A percentile compares a stretch with the other conserved stretches of the same genome.
phyloP scores from a whole-genome alignment of 2,329 filamentous ascomycete genomes.

The Trichoderma breve region DNA sequence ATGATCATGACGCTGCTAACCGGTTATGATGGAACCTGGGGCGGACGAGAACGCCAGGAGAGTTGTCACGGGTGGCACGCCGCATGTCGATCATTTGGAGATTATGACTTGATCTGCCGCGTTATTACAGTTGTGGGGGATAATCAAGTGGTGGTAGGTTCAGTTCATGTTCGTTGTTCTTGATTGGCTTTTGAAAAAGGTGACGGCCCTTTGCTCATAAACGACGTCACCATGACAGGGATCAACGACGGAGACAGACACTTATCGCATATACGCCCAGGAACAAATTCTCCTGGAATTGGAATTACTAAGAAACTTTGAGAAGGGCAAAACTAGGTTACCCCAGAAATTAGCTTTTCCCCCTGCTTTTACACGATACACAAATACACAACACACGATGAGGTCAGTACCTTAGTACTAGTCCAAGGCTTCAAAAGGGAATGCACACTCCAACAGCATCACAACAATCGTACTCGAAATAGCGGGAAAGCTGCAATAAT shows the following conservation, averaged over 20 bases:
- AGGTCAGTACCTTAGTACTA: background rate
- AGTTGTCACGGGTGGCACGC: background rate
- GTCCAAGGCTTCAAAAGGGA: background rate
- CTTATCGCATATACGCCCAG: too few species aligned
- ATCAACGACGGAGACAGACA: background rate
- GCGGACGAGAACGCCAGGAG: too few species aligned
- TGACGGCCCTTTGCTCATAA: background rate
- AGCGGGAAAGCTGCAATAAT: background rate
- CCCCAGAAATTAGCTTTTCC: background rate
- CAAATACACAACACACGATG: background rate
- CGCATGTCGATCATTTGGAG: background rate
- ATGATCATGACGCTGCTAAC: conserved; percentile 1
- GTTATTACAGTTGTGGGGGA: background rate
- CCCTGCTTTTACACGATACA: background rate
- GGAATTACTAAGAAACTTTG: background rate
- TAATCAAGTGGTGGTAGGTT: background rate
- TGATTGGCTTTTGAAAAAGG: background rate
- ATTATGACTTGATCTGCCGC: background rate
- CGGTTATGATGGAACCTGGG: background rate
- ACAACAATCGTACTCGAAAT: background rate
- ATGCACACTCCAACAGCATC: background rate
- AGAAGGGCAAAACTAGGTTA: background rate
- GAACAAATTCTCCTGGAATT: background rate
- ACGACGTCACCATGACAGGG: conserved; percentile 15
- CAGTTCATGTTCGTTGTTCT: background rate